phyloP scores from a whole-genome alignment of 306 rosid genomes.

The Begonia loranthoides region DNA sequence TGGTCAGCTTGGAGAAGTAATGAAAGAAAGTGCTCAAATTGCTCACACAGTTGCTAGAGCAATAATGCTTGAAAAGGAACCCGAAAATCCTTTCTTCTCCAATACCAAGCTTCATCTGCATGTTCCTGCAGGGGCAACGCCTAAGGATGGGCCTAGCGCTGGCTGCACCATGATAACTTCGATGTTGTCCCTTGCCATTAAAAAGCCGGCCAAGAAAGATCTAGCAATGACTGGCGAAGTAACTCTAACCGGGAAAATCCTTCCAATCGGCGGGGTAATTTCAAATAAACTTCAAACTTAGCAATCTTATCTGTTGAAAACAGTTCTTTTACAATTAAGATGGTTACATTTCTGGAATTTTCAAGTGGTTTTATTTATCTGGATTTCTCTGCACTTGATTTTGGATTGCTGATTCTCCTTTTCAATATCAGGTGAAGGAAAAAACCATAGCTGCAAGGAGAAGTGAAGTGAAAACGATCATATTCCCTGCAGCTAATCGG shows the following conservation, averaged over 20 bases:
- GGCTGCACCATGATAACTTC: constrained; percentile 99
- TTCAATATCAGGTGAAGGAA: constrained; percentile 69
- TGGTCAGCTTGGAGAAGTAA: constrained; percentile 99
- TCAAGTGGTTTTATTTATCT: too few relatives aligned
- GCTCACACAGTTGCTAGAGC: constrained; percentile 87
- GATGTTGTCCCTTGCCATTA: constrained; percentile 72
- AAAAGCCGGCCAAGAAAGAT: constrained; percentile 81
- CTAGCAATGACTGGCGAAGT: constrained; percentile 99
- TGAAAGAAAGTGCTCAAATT: constrained; percentile 99
- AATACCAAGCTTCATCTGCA: constrained; percentile 82
- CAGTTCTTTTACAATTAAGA: too few relatives aligned
- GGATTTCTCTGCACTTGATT: too few relatives aligned
- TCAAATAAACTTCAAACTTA: neutral
- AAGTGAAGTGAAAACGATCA: constrained; percentile 69
- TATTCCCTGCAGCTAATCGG: constrained; percentile 85
- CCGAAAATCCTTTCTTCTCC: constrained; percentile 59
- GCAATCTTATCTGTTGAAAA: too few relatives aligned
- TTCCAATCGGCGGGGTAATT: constrained; percentile 98
- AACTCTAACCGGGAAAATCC: constrained; percentile 90
- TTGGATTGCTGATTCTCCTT: too few relatives aligned
- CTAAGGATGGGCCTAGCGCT: constrained; percentile 98
- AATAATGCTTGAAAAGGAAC: constrained; percentile 45
- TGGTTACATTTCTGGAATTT: too few relatives aligned
- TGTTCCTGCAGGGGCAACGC: constrained; percentile 97
- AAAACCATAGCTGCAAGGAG: constrained; percentile 94